These are phyloP conservation scores for Aureobasidium vineae DNA, from an alignment of 2,329 filamentous ascomycete species.

Conservation along the genomic window DNA sequence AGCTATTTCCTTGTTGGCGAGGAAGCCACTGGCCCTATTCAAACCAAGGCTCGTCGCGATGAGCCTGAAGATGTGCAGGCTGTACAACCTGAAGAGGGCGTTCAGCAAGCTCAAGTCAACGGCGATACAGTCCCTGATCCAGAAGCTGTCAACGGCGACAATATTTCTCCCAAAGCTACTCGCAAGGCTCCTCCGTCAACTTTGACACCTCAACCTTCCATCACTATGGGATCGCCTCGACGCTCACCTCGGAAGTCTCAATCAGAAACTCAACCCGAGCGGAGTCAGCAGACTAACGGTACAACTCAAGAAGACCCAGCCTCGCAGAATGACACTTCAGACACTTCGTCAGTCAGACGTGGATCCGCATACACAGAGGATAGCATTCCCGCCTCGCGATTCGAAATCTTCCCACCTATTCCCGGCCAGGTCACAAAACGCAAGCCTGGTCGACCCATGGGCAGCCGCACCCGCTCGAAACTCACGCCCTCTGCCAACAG, in stretches of 20 bases:
- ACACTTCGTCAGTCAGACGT: slow-evolving; percentile 16
- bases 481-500: slow-evolving; percentile 1
- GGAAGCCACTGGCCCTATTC: slow-evolving; percentile 52
- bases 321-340: slow-evolving; percentile 5
- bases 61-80: slow-evolving; percentile 56
- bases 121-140: slow-evolving; percentile 19
- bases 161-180: slow-evolving; percentile 12
- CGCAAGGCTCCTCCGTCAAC: slow-evolving; percentile 27
- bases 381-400: slow-evolving; percentile 65
- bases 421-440: slow-evolving; percentile 47
- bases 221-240: slow-evolving; percentile 32
- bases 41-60: slow-evolving; percentile 82
- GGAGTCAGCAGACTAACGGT: slow-evolving; percentile 36
- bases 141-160: background rate
- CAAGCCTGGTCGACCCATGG: slow-evolving; percentile 35
- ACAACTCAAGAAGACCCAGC: background rate
- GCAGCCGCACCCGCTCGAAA: slow-evolving; percentile 32
- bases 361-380: slow-evolving; percentile 20
- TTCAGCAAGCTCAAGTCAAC: slow-evolving; percentile 39
- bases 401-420: slow-evolving; percentile 73
- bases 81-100: slow-evolving; percentile 45
- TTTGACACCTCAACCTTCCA: slow-evolving; percentile 35
- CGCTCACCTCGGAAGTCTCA: slow-evolving; percentile 36
- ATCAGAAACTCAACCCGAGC: slow-evolving; percentile 28
- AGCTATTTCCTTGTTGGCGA: slow-evolving; percentile 41